Evolutionary conservation across 2,329 filamentous ascomycete genomes (phyloP).

Genomic region (Thielaviopsis ethacetica): DNA sequence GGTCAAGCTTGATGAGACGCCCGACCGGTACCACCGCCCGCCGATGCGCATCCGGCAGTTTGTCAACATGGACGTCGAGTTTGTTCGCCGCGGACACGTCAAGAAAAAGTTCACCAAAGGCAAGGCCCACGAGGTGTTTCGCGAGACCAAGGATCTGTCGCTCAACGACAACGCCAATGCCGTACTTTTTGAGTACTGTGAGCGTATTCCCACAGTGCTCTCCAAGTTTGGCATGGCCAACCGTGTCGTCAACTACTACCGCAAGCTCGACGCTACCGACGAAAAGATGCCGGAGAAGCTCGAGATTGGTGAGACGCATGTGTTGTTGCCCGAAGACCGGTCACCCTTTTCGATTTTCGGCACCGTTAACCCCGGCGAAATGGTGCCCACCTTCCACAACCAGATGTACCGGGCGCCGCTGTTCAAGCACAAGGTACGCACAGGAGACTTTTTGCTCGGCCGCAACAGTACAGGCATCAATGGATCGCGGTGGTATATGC

Average conservation of each 20-base stretch:
- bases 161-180: slow-evolving; percentile 79
- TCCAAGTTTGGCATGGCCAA: slow-evolving; percentile 98
- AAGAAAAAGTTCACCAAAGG: slow-evolving; percentile 76
- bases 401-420: slow-evolving; percentile 90
- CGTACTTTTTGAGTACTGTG: slow-evolving; percentile 85
- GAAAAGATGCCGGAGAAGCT: slow-evolving; percentile 61
- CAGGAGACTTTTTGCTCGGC: slow-evolving; percentile 74
- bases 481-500: slow-evolving; percentile 68
- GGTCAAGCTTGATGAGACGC: slow-evolving; percentile 61
- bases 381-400: slow-evolving; percentile 81
- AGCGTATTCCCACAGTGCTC: slow-evolving; percentile 78
- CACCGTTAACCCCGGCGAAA: slow-evolving; percentile 78
- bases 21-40: slow-evolving; percentile 69
- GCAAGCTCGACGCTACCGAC: slow-evolving; percentile 57
- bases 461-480: slow-evolving; percentile 63
- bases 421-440: slow-evolving; percentile 66
- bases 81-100: slow-evolving; percentile 52
- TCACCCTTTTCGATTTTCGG: slow-evolving; percentile 94
- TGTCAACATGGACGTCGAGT: slow-evolving; percentile 50
- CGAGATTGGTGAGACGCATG: slow-evolving; percentile 76
- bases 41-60: slow-evolving; percentile 54
- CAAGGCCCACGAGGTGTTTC: slow-evolving; percentile 64
- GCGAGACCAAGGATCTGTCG: slow-evolving; percentile 64
- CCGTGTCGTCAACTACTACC: slow-evolving; percentile 92
- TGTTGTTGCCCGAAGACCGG: slow-evolving; percentile 82